Base-by-base conservation (phyloP, 1,284 basidiomycete species). In the Apiotrichum domesticum region DNA sequence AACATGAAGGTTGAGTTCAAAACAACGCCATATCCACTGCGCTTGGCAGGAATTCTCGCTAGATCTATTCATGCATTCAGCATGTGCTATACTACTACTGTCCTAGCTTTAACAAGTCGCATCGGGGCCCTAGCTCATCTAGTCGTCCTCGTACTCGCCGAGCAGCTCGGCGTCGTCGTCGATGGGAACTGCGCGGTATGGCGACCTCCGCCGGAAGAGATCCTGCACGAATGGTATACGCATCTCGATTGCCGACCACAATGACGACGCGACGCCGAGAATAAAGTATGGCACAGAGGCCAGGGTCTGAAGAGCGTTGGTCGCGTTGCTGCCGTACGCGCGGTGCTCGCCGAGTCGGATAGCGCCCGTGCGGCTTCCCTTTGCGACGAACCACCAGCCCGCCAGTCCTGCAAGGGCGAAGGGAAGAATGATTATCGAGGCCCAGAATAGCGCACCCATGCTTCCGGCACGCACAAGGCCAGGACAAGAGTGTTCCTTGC, bases 201-300 rank as follows among this genome's bases (percentile, higher is more conserved):
- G 88, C 42, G 82, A 76, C 50, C 84, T 78, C 15, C 79, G 71
- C 11, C 78, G 64, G 61, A 75, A 72, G 59, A 74, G 55, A 21
- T 68, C 67, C 32, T 75, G 69, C 3, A 77, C 68, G 45, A 80
- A 65, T 1, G 71, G 73, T 15, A 77, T 62, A 39, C 62, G 66
- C 14, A 65, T 73, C 84, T 86, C 79, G 79, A 87, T n/a, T 67
- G 70, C 73, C 9, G 72, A 66, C 66, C 69, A 70, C 0, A 82
- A 86, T 52, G 90, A 85, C 8, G 86, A 83, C 0, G 80, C 82
- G 21, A 92, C 66, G 15, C 90, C 92, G 51, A 95, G 66, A 51
- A 93, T 70, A 79, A 88, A 93, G 85, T 87, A 92, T 0, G 91
- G 92, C 3, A 95, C 83, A 8, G 85, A 88, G 3, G 88, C 88